Base-by-base conservation (phyloP, 352 stramenopile species). In the Halophytophthora batemanensis region DNA sequence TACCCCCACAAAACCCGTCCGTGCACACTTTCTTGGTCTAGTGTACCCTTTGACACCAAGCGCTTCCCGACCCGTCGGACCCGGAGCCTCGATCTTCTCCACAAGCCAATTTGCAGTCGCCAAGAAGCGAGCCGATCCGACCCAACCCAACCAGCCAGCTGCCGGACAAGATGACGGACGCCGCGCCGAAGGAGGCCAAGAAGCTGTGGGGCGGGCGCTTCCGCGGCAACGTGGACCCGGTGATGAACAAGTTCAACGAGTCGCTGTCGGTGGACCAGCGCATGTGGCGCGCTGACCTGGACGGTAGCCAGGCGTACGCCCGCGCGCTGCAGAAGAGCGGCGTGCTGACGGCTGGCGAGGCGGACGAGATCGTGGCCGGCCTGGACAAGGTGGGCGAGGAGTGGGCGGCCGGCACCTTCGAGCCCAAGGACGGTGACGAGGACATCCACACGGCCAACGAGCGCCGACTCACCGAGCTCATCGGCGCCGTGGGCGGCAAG, bases 401-500 rank as follows among this genome's bases (percentile, higher is more conserved):
- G 36, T 66, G 57, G 58, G 61, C 61, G 31, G 45, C 44, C 18
- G 74, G 76, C 35, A 66, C 48, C 19, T 97, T 98, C 59, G 69
- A 90, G 51, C 60, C 95, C 14, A 96, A 98, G 56, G 66, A 91
- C 10, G 91, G 93, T 38, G 97, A 99, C 69, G 97, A 99, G 72
- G 97, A 99, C 74, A 99, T 99, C 64, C 97, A 99, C 76, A 99
- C 96, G 39, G 96, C 96, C 39, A 99, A 99, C 67, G 97, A 99
- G 69, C 91, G 97, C 46, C 89, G 97, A 7, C 80, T 99, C 13
- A 99, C 96, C 0, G 97, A 99, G 78, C 74, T 99, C 44, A 90
- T 99, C 47, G 96, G 96, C 40, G 71, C 81, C n/a, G 83, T 97
- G 29, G 97, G 95, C 39, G 96, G 96, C 58, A 99, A 99, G 67